A percentile compares a stretch with the other conserved stretches of the same genome.
phyloP scores from a whole-genome alignment of 1,284 basidiomycete species.

The Amylostereum areolatum region DNA sequence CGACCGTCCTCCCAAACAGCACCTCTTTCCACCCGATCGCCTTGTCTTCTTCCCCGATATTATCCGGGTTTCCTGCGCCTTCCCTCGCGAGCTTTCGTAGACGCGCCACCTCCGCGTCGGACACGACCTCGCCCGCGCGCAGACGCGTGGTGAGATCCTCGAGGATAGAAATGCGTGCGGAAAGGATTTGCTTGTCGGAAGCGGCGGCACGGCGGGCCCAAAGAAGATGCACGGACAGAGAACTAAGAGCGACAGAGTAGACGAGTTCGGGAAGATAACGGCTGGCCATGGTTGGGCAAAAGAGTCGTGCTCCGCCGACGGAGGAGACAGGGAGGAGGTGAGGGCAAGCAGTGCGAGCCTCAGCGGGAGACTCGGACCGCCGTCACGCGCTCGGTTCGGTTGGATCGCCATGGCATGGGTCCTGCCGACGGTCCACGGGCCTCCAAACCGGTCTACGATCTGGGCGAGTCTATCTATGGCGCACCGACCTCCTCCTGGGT shows the following conservation, averaged over 20 bases:
- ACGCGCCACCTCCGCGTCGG: constrained; percentile 41
- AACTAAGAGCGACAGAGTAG: constrained; percentile 54
- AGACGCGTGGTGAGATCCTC: constrained; percentile 46
- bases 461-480: too few relatives aligned
- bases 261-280: constrained; percentile 45
- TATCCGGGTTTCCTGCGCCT: constrained; percentile 8
- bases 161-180: constrained; percentile 55
- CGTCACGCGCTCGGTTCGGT: too few relatives aligned
- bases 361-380: too few relatives aligned
- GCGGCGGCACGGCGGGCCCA: constrained; percentile 39
- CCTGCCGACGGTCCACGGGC: too few relatives aligned
- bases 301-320: background rate
- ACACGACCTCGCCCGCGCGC: constrained; percentile 32
- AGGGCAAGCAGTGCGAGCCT: background rate
- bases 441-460: too few relatives aligned
- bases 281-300: constrained; percentile 7
- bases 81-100: constrained; percentile 38
- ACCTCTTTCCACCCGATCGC: constrained; percentile 28
- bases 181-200: constrained; percentile 41
- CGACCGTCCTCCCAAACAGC: constrained; percentile 20
- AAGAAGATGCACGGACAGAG: constrained; percentile 57
- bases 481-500: too few relatives aligned
- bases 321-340: background rate
- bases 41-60: constrained; percentile 9
- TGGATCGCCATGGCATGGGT: too few relatives aligned